Conservation (phyloP, 331 rosid genomes). For the Phaseolus coccineus region DNA sequence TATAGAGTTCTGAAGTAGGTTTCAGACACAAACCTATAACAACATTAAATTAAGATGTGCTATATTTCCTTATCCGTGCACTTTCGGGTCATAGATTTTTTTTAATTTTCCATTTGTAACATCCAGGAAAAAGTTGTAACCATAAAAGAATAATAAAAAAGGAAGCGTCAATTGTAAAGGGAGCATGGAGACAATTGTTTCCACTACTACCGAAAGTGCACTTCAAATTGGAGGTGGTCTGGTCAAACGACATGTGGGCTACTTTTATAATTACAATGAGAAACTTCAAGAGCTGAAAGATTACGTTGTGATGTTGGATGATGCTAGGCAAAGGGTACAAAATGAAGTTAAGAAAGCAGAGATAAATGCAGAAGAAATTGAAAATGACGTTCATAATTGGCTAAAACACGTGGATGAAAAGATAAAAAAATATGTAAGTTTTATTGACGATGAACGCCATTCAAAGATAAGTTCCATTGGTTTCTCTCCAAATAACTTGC, state of each 20-base stretch:
- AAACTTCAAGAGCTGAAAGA: background rate
- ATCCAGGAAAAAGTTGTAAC: too few relatives aligned
- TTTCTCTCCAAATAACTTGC: conserved; percentile 22
- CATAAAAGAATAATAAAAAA: too few relatives aligned
- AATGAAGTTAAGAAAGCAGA: background rate
- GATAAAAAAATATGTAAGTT: background rate
- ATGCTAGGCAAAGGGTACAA: background rate
- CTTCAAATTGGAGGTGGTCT: background rate
- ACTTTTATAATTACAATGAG: background rate
- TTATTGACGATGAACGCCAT: background rate
- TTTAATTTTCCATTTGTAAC: background rate
- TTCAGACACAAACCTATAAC: too few relatives aligned
- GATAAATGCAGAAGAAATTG: background rate
- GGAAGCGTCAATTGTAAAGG: background rate
- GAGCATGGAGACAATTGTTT: background rate
- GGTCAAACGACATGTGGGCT: background rate
- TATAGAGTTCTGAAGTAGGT: too few relatives aligned
- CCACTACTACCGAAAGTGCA: background rate
- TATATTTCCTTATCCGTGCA: too few relatives aligned
- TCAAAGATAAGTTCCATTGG: background rate
- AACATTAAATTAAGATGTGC: too few relatives aligned
- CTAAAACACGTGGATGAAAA: background rate
- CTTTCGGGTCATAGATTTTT: too few relatives aligned
- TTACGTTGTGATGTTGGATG: background rate
- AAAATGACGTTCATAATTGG: background rate